A percentile compares a stretch with the other conserved stretches of the same genome.
Evolutionary conservation across 139 green algal genomes (phyloP).

Genomic region (Zygnema cylindricum): DNA sequence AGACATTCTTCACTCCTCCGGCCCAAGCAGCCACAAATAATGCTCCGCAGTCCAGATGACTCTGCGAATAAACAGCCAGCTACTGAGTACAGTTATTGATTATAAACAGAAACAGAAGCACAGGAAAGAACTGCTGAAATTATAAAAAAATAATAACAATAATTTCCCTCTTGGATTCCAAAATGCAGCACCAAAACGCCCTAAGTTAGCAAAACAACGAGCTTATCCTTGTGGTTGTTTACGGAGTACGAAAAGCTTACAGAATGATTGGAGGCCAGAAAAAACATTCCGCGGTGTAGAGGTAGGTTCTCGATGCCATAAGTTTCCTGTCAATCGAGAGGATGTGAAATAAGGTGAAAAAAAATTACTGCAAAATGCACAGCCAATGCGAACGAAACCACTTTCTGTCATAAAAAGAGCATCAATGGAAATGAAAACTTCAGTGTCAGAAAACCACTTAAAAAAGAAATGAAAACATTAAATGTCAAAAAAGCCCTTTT

Average conservation of each 20-base stretch:
- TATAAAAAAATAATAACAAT: constrained; percentile 20
- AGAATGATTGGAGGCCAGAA: constrained; percentile 45
- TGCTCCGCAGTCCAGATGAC: constrained; percentile 50
- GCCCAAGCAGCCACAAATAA: constrained; percentile 36
- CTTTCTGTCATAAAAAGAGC: too few species aligned
- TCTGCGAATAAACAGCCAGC: constrained; percentile 33
- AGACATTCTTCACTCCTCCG: constrained; percentile 41
- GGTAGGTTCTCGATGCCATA: constrained; percentile 15
- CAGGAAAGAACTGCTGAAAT: neutral
- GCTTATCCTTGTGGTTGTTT: too few species aligned
- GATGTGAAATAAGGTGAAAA: too few species aligned
- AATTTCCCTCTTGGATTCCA: neutral
- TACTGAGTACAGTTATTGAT: constrained; percentile 23
- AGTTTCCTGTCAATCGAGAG: constrained; percentile 26
- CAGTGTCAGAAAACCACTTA: too few species aligned
- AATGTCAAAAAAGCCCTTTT: too few species aligned
- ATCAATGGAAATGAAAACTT: too few species aligned
- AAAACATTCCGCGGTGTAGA: constrained; percentile 3
- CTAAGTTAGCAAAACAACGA: too few species aligned
- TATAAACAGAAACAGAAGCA: constrained; percentile 24
- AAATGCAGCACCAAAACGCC: too few species aligned
- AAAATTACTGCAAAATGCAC: too few species aligned
- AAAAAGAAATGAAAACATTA: too few species aligned
- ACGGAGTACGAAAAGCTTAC: too few species aligned
- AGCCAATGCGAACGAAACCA: too few species aligned